Evolutionary conservation across 2,329 filamentous ascomycete genomes (phyloP), one percentile per base, ranked within the genome.

Genomic region (Trichocomaceae sp.): DNA sequence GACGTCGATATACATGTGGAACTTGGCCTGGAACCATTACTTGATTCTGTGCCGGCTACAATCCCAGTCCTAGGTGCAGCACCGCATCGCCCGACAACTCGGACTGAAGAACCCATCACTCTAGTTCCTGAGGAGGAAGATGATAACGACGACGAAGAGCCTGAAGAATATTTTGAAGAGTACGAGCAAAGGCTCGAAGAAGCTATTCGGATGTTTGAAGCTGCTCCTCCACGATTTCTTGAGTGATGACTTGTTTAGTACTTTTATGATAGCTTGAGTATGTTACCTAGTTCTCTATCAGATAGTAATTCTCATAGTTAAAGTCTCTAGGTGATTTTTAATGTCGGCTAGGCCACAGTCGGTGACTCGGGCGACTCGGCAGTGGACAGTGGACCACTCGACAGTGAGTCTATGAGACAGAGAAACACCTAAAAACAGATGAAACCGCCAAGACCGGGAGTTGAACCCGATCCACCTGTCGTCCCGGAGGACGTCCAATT

Each of bases 161-260:
- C 61, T 1, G 56, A 59, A 26, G 22, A 50, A 10, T 59, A 59
- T 35, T 45, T 58, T 33, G 50, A 56, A 26, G 60, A 58, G 47
- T 65, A 64, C 54, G 63, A 62, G 50, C 61, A 61, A 46, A 49
- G 55, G 8, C 45, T 64, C 10, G 62, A 65, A 46, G 54, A 59
- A 26, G 62, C 60, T 7, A 65, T 65, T 8, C 39, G 52, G 10
- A 20, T 62, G 26, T 63, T 64, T 47, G 62, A 67, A 50, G 63
- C 57, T 10, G 59, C 64, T 2, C 59, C 64, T 7, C 62, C 61
- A 46, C 59, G 62, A 42, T 55, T 60, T 45, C 45, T 65, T 19
- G 56, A 58, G 33, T 7, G 47, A 54, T 12, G 46, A 44, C 15
- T 26, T 26, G 23, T 26, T 26, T 26, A 26, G n/a, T n/a, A n/a